phyloP scores from a whole-genome alignment of 2,329 filamentous ascomycete genomes.

The Mollisia scopiformis region DNA sequence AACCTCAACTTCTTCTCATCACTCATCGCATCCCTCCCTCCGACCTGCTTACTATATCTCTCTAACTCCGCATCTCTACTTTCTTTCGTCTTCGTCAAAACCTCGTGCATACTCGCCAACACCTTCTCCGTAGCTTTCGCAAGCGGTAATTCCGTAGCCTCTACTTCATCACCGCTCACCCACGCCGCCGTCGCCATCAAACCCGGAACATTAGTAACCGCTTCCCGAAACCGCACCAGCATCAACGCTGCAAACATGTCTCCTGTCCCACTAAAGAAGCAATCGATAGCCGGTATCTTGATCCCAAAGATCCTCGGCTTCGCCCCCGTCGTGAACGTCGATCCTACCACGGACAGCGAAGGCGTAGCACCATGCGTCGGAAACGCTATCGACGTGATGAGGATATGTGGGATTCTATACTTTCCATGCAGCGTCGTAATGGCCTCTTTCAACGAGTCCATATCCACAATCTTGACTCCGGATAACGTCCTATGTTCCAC shows the following conservation, averaged over 20 bases:
- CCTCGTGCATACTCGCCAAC: slow-evolving; percentile 87
- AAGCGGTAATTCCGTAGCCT: slow-evolving; percentile 73
- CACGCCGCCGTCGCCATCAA: slow-evolving; percentile 66
- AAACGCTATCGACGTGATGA: slow-evolving; percentile 86
- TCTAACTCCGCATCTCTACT: slow-evolving; percentile 69
- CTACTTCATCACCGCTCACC: slow-evolving; percentile 75
- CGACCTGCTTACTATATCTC: slow-evolving; percentile 48
- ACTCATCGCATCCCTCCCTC: slow-evolving; percentile 42
- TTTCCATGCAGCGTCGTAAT: slow-evolving; percentile 76
- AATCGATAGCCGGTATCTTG: slow-evolving; percentile 82
- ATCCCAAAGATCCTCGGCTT: slow-evolving; percentile 85
- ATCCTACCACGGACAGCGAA: slow-evolving; percentile 75
- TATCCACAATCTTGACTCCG: slow-evolving; percentile 79
- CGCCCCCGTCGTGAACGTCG: slow-evolving; percentile 66
- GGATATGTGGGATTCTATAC: slow-evolving; percentile 81
- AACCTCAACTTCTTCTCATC: slow-evolving; percentile 36
- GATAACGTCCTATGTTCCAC: slow-evolving; percentile 72
- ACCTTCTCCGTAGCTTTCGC: slow-evolving; percentile 85
- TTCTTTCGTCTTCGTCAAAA: slow-evolving; percentile 69
- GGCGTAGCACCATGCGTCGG: slow-evolving; percentile 52
- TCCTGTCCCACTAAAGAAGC: slow-evolving; percentile 94
- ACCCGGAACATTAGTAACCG: slow-evolving; percentile 54
- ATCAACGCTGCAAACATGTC: slow-evolving; percentile 98
- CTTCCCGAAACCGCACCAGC: slow-evolving; percentile 85
- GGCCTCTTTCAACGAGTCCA: slow-evolving; percentile 71